Conservation (phyloP, 2,329 filamentous ascomycete genomes). For the Cercospora sojina region DNA sequence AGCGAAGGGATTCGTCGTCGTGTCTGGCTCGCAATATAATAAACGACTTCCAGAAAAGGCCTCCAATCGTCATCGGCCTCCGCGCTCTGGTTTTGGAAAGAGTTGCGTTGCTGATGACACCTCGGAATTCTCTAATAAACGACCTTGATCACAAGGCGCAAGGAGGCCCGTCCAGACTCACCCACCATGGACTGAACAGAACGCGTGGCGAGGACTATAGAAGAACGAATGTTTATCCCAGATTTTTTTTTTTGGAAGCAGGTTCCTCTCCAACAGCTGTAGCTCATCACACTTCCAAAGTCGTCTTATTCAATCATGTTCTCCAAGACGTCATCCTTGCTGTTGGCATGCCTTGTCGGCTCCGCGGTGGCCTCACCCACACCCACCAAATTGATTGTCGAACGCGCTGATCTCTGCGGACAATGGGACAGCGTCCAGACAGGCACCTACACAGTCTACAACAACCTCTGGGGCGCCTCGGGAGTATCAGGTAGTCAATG, state of each 20-base stretch:
- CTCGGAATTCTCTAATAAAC: not conserved
- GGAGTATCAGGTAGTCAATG: conserved; percentile 25
- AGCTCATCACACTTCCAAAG: no score
- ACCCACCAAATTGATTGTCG: conserved; percentile 8
- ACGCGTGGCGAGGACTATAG: not conserved
- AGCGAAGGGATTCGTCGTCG: not conserved
- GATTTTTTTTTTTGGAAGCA: no score
- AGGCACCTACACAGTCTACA: conserved; percentile 24
- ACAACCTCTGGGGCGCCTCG: conserved; percentile 26
- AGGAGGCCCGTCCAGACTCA: not conserved
- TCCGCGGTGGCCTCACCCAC: not conserved
- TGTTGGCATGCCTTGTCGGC: not conserved
- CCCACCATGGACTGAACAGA: not conserved
- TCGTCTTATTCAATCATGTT: conserved; percentile 2
- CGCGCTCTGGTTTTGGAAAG: not conserved
- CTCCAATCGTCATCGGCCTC: not conserved
- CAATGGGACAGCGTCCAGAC: conserved; percentile 14
- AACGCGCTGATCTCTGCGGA: conserved; percentile 12
- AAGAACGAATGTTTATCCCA: not conserved
- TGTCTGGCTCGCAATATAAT: not conserved
- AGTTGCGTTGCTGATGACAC: not conserved
- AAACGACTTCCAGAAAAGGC: not conserved
- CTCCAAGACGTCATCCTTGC: not conserved
- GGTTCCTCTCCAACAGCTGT: no score
- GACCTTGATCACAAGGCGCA: not conserved